These are phyloP conservation scores for Strombidium stylifer DNA, from an alignment of 73 alveolate genomes.

Conservation along the genomic window DNA sequence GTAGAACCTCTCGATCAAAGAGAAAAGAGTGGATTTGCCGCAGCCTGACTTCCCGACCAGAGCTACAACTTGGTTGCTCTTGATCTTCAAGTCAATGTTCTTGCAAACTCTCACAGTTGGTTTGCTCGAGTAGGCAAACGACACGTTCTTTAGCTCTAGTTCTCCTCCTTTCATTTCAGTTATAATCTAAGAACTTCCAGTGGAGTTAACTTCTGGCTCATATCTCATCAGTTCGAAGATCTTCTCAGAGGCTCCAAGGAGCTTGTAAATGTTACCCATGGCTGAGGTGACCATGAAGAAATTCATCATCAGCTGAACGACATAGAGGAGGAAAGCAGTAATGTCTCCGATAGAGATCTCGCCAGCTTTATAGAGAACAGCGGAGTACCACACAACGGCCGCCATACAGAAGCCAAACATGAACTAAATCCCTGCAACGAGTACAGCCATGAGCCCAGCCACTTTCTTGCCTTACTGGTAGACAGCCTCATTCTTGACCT, in stretches of 20 bases:
- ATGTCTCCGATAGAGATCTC: constrained; percentile 38
- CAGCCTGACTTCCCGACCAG: constrained; percentile 56
- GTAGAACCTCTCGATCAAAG: constrained; percentile 66
- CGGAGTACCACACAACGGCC: constrained; percentile 5
- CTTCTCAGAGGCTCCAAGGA: constrained; percentile 47
- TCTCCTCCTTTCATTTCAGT: background rate
- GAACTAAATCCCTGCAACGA: constrained; percentile 14
- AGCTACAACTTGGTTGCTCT: constrained; percentile 25
- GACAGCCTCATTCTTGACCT: background rate
- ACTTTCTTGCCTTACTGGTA: constrained; percentile 20
- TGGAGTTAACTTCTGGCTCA: constrained; percentile 25
- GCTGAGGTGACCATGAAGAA: constrained; percentile 34
- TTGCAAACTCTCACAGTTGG: constrained; percentile 20
- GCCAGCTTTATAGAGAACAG: constrained; percentile 18
- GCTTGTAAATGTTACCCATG: constrained; percentile 19
- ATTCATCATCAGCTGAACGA: constrained; percentile 34
- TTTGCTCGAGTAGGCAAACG: constrained; percentile 33
- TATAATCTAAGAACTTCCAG: constrained; percentile 30
- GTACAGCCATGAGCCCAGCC: constrained; percentile 17
- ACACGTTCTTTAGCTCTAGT: constrained; percentile 7
- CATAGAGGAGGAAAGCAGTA: constrained; percentile 41
- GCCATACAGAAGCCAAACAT: constrained; percentile 31
- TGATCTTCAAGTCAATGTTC: constrained; percentile 12
- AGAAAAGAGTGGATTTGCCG: constrained; percentile 64
- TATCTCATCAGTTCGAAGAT: constrained; percentile 22